Percentiles rank a stretch among this genome's conserved stretches.
Evolutionary conservation across 768 basidiomycete species (phyloP).

Genomic region (Suillus variegatus): DNA sequence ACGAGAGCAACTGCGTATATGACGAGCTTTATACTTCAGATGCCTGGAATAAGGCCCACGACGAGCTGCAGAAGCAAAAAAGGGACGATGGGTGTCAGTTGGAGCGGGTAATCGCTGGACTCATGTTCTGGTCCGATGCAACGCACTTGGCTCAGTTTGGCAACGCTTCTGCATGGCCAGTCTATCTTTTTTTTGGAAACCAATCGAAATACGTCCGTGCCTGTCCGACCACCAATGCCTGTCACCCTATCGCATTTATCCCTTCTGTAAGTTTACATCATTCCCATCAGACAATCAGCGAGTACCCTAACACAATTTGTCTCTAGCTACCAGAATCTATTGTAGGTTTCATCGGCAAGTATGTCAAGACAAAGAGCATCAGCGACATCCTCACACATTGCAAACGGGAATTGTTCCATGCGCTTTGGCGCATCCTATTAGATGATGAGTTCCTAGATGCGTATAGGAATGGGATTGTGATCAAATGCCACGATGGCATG

Average conservation of each 20-base stretch:
- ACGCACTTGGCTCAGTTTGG: slow-evolving; percentile 35
- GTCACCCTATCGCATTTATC: too few species aligned
- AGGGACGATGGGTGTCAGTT: slow-evolving; percentile 19
- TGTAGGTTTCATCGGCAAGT: too few species aligned
- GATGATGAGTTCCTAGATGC: slow-evolving; percentile 20
- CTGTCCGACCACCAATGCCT: too few species aligned
- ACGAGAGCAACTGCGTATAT: slow-evolving; percentile 1
- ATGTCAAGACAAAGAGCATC: neutral
- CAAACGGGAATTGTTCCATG: slow-evolving; percentile 21
- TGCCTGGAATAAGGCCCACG: slow-evolving; percentile 16
- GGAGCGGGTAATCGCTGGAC: slow-evolving; percentile 16
- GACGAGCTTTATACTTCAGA: slow-evolving; percentile 19
- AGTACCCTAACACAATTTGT: too few species aligned
- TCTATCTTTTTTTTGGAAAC: slow-evolving; percentile 22
- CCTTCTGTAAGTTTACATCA: too few species aligned
- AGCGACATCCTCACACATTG: slow-evolving; percentile 11
- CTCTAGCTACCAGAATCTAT: too few species aligned
- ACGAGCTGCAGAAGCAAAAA: slow-evolving; percentile 15
- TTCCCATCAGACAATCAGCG: too few species aligned
- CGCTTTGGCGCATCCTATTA: slow-evolving; percentile 7
- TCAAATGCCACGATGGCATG: slow-evolving; percentile 14
- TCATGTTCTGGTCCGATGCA: slow-evolving; percentile 34
- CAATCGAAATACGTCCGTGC: too few species aligned
- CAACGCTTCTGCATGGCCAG: slow-evolving; percentile 24
- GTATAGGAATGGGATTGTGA: slow-evolving; percentile 17